Conservation (phyloP, 176 grass and related monocot genomes). For the Bolboschoenus planiculmis region DNA sequence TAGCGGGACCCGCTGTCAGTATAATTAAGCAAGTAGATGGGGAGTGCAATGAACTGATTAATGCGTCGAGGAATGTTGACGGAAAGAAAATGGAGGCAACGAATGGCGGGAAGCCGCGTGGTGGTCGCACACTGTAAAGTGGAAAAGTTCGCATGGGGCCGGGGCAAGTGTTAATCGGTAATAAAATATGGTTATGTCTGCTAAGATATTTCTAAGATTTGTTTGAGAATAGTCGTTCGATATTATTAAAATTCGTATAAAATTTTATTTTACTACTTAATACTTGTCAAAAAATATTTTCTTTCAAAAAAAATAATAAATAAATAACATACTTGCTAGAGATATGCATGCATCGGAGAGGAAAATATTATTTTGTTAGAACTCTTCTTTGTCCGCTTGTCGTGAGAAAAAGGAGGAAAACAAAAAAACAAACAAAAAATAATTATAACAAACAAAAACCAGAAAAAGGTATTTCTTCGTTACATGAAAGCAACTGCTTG, state of each 20-base stretch:
- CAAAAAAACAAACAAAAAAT: not conserved
- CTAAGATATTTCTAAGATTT: not conserved
- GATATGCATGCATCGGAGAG: not conserved
- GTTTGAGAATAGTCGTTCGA: too few species aligned
- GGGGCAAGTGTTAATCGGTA: not conserved
- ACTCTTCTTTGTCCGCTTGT: not conserved
- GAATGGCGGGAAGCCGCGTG: constrained; percentile 29
- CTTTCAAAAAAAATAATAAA: too few species aligned
- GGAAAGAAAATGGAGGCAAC: not conserved
- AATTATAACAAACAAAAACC: not conserved
- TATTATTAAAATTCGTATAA: too few species aligned
- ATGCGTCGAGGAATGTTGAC: not conserved
- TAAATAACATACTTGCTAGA: too few species aligned
- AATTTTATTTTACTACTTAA: too few species aligned
- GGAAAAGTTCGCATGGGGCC: constrained; percentile 1
- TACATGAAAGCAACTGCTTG: not conserved
- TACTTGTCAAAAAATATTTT: too few species aligned
- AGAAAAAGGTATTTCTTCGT: not conserved
- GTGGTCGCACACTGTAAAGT: constrained; percentile 29
- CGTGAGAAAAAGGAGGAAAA: not conserved
- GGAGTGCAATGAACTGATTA: not conserved
- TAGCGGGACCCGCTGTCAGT: not conserved
- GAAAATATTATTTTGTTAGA: not conserved
- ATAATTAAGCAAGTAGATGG: too few species aligned
- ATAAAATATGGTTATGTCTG: not conserved